Evolutionary conservation across 495 filamentous ascomycete genomes (phyloP), one percentile per base, ranked within the genome.

Genomic region (Hypoxylon trugodes): DNA sequence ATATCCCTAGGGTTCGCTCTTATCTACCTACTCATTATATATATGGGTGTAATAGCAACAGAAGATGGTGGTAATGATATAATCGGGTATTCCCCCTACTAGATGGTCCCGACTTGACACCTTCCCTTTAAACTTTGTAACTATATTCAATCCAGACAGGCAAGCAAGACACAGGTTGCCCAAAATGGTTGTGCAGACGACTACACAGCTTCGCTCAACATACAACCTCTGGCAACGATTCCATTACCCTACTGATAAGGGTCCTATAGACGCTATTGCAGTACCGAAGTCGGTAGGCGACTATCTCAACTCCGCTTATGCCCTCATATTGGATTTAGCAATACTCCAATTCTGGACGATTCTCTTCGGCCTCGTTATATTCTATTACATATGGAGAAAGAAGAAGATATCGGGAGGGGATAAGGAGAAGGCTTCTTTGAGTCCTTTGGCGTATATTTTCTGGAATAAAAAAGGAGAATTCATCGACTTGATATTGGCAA

Each of bases 381-480:
- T 57, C 40, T 53, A 50, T 32, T 65, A 61, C 42, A 45, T 71
- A 28, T 48, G 62, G n/a, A 53, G 47, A 19, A 30, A 46, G n/a
- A 8, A 42, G 21, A 30, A 46, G n/a, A 8, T 21, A 6, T 10
- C 38, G 6, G 9, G 12, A 18, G 52, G 26, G 25, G 21, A 10
- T 37, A 22, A 33, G 19, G 1, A 8, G 16, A 10, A 69, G 32
- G 12, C 32, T 41, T 21, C n/a, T n/a, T n/a, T n/a, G n/a, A 57
- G 33, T 25, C 64, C 42, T 24, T 26, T 68, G 26, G 65, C 59
- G 8, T 48, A 47, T 6, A 62, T 54, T 4, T 43, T 73, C 4
- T 73, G 70, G 70, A 73, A 73, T 50, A 70, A 73, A 51, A 62
- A 58, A 36, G 41, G 46, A 2, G 61, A 56, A 18, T 63, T 68